Evolutionary conservation across 805 yeast genomes (phyloP).

Genomic region (Barnettozyma pratensis): DNA sequence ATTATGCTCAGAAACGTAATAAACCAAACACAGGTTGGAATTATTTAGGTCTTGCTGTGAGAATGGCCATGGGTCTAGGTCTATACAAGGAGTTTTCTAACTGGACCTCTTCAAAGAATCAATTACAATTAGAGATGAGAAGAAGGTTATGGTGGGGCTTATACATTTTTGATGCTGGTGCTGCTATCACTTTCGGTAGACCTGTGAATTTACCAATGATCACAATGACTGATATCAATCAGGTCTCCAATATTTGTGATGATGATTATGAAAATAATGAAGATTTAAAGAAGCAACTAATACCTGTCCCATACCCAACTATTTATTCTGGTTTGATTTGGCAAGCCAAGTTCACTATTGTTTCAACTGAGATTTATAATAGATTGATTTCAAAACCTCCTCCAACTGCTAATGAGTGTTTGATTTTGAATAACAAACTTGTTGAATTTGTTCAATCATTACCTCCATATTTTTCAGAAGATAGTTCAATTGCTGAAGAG

Average conservation of each 20-base stretch:
- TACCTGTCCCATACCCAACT: constrained; percentile 38
- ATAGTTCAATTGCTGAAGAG: constrained; percentile 27
- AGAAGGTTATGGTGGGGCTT: constrained; percentile 68
- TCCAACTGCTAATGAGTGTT: constrained; percentile 44
- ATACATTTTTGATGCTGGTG: constrained; percentile 57
- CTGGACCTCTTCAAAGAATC: constrained; percentile 33
- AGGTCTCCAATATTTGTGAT: constrained; percentile 49
- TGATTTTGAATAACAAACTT: constrained; percentile 41
- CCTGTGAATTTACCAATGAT: constrained; percentile 50
- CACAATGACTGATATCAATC: constrained; percentile 42
- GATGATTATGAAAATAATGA: constrained; percentile 21
- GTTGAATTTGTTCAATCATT: constrained; percentile 34
- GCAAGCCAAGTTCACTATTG: constrained; percentile 44
- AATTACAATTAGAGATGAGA: constrained; percentile 47
- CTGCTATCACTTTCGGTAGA: constrained; percentile 60
- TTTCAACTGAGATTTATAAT: constrained; percentile 45
- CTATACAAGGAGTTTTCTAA: constrained; percentile 49
- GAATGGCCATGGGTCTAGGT: constrained; percentile 66
- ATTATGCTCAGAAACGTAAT: constrained; percentile 59
- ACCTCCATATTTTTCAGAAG: constrained; percentile 45
- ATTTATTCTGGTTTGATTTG: constrained; percentile 54
- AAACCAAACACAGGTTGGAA: constrained; percentile 69
- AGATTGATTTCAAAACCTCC: constrained; percentile 41
- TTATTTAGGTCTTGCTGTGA: constrained; percentile 55
- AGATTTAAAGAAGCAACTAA: constrained; percentile 14